Evolutionary conservation across 352 stramenopile species (phyloP).

Genomic region (Pythium phragmiticola): DNA sequence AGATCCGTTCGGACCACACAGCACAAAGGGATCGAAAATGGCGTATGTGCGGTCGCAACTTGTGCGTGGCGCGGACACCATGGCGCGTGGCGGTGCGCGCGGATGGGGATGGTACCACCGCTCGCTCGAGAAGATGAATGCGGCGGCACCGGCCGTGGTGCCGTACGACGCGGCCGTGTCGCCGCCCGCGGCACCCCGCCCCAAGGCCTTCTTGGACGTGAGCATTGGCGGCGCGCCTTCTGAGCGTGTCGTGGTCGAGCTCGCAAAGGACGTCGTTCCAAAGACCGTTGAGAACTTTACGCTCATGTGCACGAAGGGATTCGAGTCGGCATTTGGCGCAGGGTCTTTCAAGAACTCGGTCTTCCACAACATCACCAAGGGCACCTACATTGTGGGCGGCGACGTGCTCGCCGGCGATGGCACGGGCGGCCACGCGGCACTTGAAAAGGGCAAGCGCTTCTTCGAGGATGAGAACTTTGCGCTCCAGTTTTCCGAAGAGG

Average conservation of each 20-base stretch:
- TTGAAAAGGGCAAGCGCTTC: constrained; percentile 64
- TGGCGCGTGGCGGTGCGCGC: constrained; percentile 63
- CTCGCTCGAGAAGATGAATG: constrained; percentile 84
- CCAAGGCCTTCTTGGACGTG: constrained; percentile 78
- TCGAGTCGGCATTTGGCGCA: constrained; percentile 56
- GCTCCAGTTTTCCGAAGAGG: constrained; percentile 81
- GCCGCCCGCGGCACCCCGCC: constrained; percentile 48
- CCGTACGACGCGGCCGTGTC: constrained; percentile 72
- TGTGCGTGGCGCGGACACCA: constrained; percentile 48
- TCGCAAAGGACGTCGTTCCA: constrained; percentile 82
- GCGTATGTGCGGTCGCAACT: constrained; percentile 61
- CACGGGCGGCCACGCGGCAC: constrained; percentile 72
- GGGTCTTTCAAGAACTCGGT: constrained; percentile 84
- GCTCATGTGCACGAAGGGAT: constrained; percentile 69
- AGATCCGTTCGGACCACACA: constrained; percentile 25
- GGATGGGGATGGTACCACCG: constrained; percentile 85
- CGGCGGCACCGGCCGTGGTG: constrained; percentile 44
- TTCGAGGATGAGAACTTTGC: constrained; percentile 89
- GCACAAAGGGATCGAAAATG: constrained; percentile 35
- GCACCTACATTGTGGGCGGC: constrained; percentile 68
- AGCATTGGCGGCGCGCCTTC: constrained; percentile 76
- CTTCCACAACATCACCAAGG: constrained; percentile 87
- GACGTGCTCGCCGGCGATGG: constrained; percentile 75
- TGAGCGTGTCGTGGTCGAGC: constrained; percentile 78
- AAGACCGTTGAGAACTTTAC: constrained; percentile 76